Evolutionary conservation across 1,139 yeast species (phyloP).

Genomic region (Lodderomyces theae): DNA sequence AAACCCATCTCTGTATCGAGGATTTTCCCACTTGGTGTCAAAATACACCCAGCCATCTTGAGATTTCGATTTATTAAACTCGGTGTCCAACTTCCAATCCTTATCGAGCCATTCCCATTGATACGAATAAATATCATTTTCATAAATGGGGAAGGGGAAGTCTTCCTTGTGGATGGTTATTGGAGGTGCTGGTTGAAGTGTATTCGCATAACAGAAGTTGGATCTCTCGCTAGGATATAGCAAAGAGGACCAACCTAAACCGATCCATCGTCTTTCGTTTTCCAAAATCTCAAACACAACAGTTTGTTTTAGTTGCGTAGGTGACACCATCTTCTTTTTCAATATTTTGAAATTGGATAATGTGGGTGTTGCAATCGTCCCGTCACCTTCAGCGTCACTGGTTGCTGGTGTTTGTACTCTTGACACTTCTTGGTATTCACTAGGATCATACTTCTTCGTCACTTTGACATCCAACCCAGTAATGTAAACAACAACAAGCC

Average conservation of each 20-base stretch:
- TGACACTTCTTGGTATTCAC: conserved; percentile 19
- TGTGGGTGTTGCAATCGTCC: conserved; percentile 15
- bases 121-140: conserved; percentile 38
- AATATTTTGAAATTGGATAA: conserved; percentile 42
- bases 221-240: conserved; percentile 53
- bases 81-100: conserved; percentile 46
- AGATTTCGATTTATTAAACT: conserved; percentile 33
- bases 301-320: conserved; percentile 44
- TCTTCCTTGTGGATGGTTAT: conserved; percentile 26
- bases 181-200: conserved; percentile 29
- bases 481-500: conserved; percentile 41
- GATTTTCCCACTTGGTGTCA: conserved; percentile 51
- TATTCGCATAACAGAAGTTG: conserved; percentile 43
- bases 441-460: conserved; percentile 16
- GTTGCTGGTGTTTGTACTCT: conserved; percentile 25
- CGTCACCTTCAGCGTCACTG: conserved; percentile 25
- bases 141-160: conserved; percentile 50
- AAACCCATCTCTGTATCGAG: conserved; percentile 43
- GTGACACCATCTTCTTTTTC: conserved; percentile 38
- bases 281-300: conserved; percentile 52
- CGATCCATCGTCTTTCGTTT: conserved; percentile 62
- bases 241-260: conserved; percentile 56
- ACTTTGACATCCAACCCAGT: conserved; percentile 45
- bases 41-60: conserved; percentile 54
- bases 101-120: conserved; percentile 59